These are phyloP conservation scores for Paramecium bursaria DNA, from an alignment of 73 alveolate species.

Conservation along the genomic window DNA sequence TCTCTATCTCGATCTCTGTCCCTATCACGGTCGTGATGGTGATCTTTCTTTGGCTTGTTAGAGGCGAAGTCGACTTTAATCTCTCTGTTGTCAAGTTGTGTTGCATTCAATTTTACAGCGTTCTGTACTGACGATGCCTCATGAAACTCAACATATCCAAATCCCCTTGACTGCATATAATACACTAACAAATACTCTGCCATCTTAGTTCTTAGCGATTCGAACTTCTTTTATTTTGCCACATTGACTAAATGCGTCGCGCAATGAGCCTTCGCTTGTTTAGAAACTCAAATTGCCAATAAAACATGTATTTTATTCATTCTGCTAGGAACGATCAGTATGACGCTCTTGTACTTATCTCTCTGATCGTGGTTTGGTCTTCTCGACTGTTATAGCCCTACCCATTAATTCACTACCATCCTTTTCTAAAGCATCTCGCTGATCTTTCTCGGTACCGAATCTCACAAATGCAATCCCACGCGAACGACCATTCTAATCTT, in stretches of 20 bases:
- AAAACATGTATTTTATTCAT: constrained; percentile 80
- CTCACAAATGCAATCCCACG: constrained; percentile 80
- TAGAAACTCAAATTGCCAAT: constrained; percentile 93
- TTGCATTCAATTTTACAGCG: no score
- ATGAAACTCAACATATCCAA: constrained; percentile 68
- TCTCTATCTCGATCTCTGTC: no score
- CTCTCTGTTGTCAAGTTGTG: no score
- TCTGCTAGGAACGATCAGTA: constrained; percentile 57
- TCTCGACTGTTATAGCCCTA: constrained; percentile 68
- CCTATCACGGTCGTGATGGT: no score
- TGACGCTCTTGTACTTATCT: no score
- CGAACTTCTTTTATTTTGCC: constrained; percentile 90
- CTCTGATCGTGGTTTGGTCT: constrained; percentile 58
- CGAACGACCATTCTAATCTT: constrained; percentile 64
- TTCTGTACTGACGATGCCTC: no score
- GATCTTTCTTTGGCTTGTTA: no score
- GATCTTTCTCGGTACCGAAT: constrained; percentile 75
- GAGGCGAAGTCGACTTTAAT: no score
- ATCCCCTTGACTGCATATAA: constrained; percentile 67
- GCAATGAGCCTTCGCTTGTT: constrained; percentile 82
- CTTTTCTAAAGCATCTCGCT: constrained; percentile 60
- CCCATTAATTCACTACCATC: constrained; percentile 81
- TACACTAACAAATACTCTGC: constrained; percentile 72
- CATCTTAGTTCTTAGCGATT: constrained; percentile 90
- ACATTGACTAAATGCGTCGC: constrained; percentile 86